A percentile compares a stretch with the other conserved stretches of the same genome.
These are phyloP conservation scores for Cyberlindnera suaveolens DNA, from an alignment of 805 yeast species.

Conservation along the genomic window DNA sequence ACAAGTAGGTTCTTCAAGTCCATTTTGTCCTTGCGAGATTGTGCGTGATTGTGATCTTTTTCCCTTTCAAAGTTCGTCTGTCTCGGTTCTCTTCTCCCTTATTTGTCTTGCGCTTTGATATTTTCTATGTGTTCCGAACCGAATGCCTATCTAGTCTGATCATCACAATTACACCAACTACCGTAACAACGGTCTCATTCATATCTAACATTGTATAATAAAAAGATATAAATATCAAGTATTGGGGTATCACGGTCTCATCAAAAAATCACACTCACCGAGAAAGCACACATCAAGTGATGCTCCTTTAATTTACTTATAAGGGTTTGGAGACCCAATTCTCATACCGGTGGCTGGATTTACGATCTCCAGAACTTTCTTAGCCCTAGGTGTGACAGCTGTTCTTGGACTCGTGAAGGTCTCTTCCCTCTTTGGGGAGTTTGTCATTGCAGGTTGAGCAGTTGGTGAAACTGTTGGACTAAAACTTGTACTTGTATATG, in stretches of 20 bases:
- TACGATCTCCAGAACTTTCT: constrained; percentile 55
- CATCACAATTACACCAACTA: no score
- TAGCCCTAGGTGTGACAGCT: constrained; percentile 46
- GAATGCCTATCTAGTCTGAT: no score
- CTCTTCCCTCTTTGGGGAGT: constrained; percentile 9
- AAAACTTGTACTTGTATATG: constrained; percentile 59
- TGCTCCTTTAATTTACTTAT: constrained; percentile 9
- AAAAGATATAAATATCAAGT: no score
- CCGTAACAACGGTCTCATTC: no score
- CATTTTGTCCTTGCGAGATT: constrained; percentile 5
- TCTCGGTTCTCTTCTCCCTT: not conserved
- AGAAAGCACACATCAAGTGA: not conserved
- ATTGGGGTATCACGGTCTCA: no score
- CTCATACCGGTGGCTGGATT: constrained; percentile 57
- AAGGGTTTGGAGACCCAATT: constrained; percentile 43
- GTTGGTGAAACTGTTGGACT: constrained; percentile 43
- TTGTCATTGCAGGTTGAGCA: constrained; percentile 19
- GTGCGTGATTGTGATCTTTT: not conserved
- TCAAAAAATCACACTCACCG: not conserved
- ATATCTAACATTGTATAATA: no score
- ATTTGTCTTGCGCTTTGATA: no score
- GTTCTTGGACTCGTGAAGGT: constrained; percentile 33
- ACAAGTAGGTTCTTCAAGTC: constrained; percentile 17
- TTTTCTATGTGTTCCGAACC: no score
- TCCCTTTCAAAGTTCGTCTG: not conserved